These are phyloP conservation scores for Sclerotinia borealis DNA, from an alignment of 2,329 filamentous ascomycete genomes.

Conservation along the genomic window DNA sequence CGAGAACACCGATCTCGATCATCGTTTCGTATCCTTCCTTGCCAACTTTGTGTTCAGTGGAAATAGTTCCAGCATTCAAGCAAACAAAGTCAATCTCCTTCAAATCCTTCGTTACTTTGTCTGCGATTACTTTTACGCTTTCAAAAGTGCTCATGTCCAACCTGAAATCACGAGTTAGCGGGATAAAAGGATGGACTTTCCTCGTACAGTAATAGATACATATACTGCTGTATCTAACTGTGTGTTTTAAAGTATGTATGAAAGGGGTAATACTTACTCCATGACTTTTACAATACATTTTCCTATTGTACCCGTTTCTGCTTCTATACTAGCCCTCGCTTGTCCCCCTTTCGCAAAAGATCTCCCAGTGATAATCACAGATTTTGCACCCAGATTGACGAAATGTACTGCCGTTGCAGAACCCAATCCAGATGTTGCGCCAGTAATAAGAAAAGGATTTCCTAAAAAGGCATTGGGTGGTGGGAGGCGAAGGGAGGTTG, in stretches of 20 bases:
- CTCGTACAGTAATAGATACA: not conserved
- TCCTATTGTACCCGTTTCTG: conserved; percentile 17
- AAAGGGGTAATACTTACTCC: not conserved
- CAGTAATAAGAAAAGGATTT: conserved; percentile 38
- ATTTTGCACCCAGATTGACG: conserved; percentile 36
- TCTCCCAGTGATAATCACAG: conserved; percentile 38
- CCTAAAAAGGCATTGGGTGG: conserved; percentile 22
- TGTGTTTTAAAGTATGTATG: conserved; percentile 7
- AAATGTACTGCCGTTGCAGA: conserved; percentile 38
- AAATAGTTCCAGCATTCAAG: conserved; percentile 30
- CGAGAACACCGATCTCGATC: conserved; percentile 53
- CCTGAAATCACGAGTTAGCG: not conserved
- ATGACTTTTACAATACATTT: conserved; percentile 21
- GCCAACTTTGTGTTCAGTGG: conserved; percentile 16
- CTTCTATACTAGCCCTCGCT: conserved; percentile 36
- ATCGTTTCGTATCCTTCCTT: conserved; percentile 44
- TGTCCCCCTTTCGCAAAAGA: conserved; percentile 33
- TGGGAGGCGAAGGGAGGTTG: conserved; percentile 23
- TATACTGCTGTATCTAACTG: not conserved
- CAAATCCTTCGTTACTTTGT: conserved; percentile 21
- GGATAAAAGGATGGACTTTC: no score
- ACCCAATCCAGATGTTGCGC: conserved; percentile 38
- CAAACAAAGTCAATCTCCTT: conserved; percentile 27
- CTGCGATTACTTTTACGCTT: conserved; percentile 22
- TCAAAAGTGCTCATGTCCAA: conserved; percentile 28